A percentile compares a stretch with the other conserved stretches of the same genome.
phyloP scores from a whole-genome alignment of 2,329 filamentous ascomycete species.

The Cephalotrichum gorgonifer region DNA sequence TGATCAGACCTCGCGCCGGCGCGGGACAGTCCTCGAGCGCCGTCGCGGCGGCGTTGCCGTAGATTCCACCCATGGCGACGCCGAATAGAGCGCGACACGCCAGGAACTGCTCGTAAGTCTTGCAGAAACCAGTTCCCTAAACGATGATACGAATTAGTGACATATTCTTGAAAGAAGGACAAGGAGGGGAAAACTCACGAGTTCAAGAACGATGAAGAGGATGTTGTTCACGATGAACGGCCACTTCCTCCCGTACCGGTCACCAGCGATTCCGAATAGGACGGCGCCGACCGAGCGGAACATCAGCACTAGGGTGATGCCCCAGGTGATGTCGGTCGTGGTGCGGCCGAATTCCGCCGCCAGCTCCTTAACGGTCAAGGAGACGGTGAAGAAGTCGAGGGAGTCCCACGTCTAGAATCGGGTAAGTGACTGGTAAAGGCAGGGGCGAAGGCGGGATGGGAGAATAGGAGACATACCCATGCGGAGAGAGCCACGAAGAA shows the following conservation, averaged over 20 bases:
- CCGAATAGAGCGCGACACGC: slow-evolving; percentile 68
- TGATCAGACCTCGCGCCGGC: slow-evolving; percentile 62
- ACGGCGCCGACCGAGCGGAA: slow-evolving; percentile 67
- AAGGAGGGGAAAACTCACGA: slow-evolving; percentile 26
- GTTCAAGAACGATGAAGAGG: slow-evolving; percentile 53
- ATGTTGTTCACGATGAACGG: slow-evolving; percentile 77
- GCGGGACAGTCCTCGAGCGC: slow-evolving; percentile 64
- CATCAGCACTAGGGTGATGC: slow-evolving; percentile 66
- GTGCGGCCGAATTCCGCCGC: slow-evolving; percentile 34
- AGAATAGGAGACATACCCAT: slow-evolving; percentile 33
- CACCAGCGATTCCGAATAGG: slow-evolving; percentile 65
- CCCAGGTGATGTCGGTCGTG: slow-evolving; percentile 60
- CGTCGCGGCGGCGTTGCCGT: slow-evolving; percentile 71
- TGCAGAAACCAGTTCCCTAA: slow-evolving; percentile 61
- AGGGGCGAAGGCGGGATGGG: background rate
- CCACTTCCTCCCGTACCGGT: slow-evolving; percentile 74
- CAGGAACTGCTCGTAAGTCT: slow-evolving; percentile 60
- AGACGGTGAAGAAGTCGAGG: slow-evolving; percentile 75
- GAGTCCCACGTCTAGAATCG: slow-evolving; percentile 63
- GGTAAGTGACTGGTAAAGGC: slow-evolving; percentile 22
- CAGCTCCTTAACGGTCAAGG: slow-evolving; percentile 59
- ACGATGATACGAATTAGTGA: background rate
- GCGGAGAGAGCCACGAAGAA: slow-evolving; percentile 43
- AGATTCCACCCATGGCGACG: slow-evolving; percentile 71
- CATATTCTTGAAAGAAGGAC: background rate